A percentile compares a stretch with the other conserved stretches of the same genome.
Conservation (phyloP, 768 basidiomycete genomes). For the Amanita pallidorosea region DNA sequence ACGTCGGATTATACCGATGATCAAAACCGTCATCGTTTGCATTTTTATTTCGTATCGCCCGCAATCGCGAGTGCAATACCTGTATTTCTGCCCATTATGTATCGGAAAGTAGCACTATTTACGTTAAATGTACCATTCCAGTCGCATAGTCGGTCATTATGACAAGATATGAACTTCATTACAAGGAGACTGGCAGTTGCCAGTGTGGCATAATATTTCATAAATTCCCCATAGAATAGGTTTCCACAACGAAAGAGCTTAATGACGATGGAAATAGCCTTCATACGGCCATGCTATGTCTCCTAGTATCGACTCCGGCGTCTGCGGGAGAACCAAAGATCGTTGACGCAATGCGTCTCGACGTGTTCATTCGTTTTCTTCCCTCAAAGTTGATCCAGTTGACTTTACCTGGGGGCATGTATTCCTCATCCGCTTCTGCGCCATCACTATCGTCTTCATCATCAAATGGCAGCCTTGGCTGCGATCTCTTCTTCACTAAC, state of each 20-base stretch:
- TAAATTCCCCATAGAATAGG: neutral
- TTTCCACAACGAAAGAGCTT: neutral
- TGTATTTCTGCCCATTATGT: slow-evolving; percentile 1
- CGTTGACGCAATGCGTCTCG: slow-evolving; percentile 6
- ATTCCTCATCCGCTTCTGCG: slow-evolving; percentile 64
- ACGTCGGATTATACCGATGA: slow-evolving; percentile 38
- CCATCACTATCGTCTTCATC: slow-evolving; percentile 55
- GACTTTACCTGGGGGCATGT: slow-evolving; percentile 20
- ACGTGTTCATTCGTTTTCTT: slow-evolving; percentile 25
- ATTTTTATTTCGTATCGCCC: neutral
- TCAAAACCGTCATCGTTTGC: neutral
- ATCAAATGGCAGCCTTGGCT: slow-evolving; percentile 25
- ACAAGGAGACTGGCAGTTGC: neutral
- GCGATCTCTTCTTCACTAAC: slow-evolving; percentile 38
- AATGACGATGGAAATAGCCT: neutral
- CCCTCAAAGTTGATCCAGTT: slow-evolving; percentile 49
- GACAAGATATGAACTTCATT: neutral
- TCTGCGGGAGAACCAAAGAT: slow-evolving; percentile 20
- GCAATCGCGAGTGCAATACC: neutral
- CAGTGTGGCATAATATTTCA: neutral
- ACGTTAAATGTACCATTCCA: slow-evolving; percentile 1
- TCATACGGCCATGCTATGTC: slow-evolving; percentile 62
- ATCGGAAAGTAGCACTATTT: slow-evolving; percentile 1
- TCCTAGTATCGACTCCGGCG: slow-evolving; percentile 42
- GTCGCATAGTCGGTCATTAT: neutral